Base-by-base conservation (phyloP, 1,284 basidiomycete genomes). In the Malassezia yamatoensis region DNA sequence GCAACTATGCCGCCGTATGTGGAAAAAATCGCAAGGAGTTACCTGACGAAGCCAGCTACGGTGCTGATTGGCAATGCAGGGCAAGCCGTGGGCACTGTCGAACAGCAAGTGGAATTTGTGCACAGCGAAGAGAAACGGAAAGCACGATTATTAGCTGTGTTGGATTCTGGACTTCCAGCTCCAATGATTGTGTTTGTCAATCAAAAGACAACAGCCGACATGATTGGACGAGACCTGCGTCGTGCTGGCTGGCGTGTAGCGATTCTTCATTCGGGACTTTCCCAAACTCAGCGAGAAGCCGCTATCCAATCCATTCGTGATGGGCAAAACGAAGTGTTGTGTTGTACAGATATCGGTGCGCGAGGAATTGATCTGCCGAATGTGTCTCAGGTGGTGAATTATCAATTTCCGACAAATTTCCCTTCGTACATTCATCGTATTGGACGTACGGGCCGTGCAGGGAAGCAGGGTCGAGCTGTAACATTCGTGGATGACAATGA, bases 131-230 rank as follows among this genome's bases (percentile, higher is more conserved):
- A 96, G 71, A 89, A 90, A 81, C 91, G 90, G 79, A 91, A 88
- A 86, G 86, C 84, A 61, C 82, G 85, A 35, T 77, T 98, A 70
- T 76, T 93, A 68, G 88, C 96, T 65, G 88, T 96, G 66, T 83
- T 99, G 73, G 88, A 90, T 77, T 85, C 82, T 59, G 80, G 82
- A 52, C 88, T 85, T 76, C 77, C 83, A 24, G 83, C 93, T 24
- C 94, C 94, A 1, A 96, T 98, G 70, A 98, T 99, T 64, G 87
- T 93, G 12, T 99, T 98, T 77, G 90, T 96, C 79, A 98, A 96
- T 77, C 91, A 96, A 77, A 98, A 96, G 81, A 93, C 93, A 80
- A 91, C 88, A 6, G 93, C 91, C 43, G 93, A 99, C 72, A 86
- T 88, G 83, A 87, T 99, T 20, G 86, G 88, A 38, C 88, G 88